phyloP scores from a whole-genome alignment of 371 early-diverging fungal species.

The Apophysomyces variabilis region DNA sequence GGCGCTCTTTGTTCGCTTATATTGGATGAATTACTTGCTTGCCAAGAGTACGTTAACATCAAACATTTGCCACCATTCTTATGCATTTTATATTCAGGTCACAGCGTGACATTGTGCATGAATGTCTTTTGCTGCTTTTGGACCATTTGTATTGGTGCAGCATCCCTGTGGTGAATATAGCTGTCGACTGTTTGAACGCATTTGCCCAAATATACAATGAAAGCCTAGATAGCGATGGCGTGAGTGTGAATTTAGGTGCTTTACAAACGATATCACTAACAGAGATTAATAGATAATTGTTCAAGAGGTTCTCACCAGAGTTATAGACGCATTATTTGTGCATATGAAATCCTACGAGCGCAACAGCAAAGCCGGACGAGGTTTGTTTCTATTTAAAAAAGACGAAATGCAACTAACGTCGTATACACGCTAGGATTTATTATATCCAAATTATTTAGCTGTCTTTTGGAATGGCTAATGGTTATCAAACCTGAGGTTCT shows the following conservation, averaged over 20 bases:
- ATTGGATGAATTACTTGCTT: slow-evolving; percentile 59
- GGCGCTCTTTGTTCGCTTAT: slow-evolving; percentile 53
- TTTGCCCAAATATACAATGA: slow-evolving; percentile 66
- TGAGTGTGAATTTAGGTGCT: slow-evolving; percentile 28
- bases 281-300: slow-evolving; percentile 49
- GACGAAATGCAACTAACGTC: not conserved
- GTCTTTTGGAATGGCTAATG: slow-evolving; percentile 82
- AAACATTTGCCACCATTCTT: no score
- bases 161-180: slow-evolving; percentile 63
- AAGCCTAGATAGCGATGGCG: slow-evolving; percentile 62
- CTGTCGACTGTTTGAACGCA: slow-evolving; percentile 69
- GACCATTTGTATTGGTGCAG: slow-evolving; percentile 73
- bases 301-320: slow-evolving; percentile 65
- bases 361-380: slow-evolving; percentile 46
- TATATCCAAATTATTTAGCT: slow-evolving; percentile 71
- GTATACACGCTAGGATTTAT: slow-evolving; percentile 39
- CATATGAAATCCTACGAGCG: slow-evolving; percentile 65
- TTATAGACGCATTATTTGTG: slow-evolving; percentile 72
- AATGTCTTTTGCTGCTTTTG: slow-evolving; percentile 64
- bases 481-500: slow-evolving; percentile 62
- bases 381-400: slow-evolving; percentile 5
- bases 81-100: slow-evolving; percentile 31
- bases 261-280: not conserved
- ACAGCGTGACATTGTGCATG: slow-evolving; percentile 52
- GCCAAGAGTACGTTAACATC: slow-evolving; percentile 30